Evolutionary conservation across 805 yeast species (phyloP).

Genomic region (Metschnikowia dekortorum): DNA sequence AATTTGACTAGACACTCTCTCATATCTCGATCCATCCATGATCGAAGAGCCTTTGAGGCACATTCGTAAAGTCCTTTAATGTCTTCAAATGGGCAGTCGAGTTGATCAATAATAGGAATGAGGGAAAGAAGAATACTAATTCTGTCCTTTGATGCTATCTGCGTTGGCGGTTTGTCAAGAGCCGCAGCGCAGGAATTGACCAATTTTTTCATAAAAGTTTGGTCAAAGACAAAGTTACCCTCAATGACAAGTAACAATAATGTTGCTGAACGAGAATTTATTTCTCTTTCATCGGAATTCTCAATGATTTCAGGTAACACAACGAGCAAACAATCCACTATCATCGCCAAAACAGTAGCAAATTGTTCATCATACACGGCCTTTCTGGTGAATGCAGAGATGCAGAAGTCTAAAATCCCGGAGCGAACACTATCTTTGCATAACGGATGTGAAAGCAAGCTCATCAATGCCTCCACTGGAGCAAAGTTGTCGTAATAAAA

Average conservation of each 20-base stretch:
- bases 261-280: conserved; percentile 50
- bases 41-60: conserved; percentile 54
- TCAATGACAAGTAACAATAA: conserved; percentile 51
- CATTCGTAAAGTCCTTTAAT: conserved; percentile 46
- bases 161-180: conserved; percentile 52
- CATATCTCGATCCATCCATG: conserved; percentile 55
- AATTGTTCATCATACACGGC: conserved; percentile 36
- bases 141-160: conserved; percentile 50
- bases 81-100: conserved; percentile 50
- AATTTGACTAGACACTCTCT: conserved; percentile 59
- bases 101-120: conserved; percentile 48
- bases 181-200: conserved; percentile 56
- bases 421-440: conserved; percentile 66
- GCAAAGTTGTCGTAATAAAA: conserved; percentile 52
- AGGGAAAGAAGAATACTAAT: conserved; percentile 55
- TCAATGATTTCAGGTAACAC: conserved; percentile 49
- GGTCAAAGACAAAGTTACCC: conserved; percentile 53
- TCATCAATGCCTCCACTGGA: conserved; percentile 52
- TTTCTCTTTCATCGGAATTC: conserved; percentile 37
- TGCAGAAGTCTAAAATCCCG: conserved; percentile 52
- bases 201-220: conserved; percentile 48
- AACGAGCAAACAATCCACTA: conserved; percentile 54
- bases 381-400: conserved; percentile 41
- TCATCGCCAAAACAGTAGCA: conserved; percentile 46
- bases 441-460: conserved; percentile 47